phyloP scores from a whole-genome alignment of 768 basidiomycete species.

The Xerocomellus chrysenteron region DNA sequence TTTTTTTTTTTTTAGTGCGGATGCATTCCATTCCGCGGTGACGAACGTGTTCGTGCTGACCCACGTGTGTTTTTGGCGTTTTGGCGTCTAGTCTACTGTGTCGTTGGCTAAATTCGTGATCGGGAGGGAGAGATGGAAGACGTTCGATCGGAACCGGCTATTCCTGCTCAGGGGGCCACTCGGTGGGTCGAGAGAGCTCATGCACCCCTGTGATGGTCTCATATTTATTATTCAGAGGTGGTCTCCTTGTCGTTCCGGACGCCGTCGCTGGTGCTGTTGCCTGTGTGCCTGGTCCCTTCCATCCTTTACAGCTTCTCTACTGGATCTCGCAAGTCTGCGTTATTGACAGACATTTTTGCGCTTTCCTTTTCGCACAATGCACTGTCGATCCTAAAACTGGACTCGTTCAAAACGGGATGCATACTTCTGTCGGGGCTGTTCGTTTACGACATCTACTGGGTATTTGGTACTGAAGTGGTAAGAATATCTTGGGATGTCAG shows the following conservation, averaged over 20 bases:
- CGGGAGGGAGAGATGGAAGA: conserved; percentile 56
- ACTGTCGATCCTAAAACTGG: conserved; percentile 75
- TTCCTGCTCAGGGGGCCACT: conserved; percentile 45
- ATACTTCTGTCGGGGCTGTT: conserved; percentile 84
- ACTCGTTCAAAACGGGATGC: conserved; percentile 85
- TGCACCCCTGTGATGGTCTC: neutral
- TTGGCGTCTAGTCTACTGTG: conserved; percentile 43
- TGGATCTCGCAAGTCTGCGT: conserved; percentile 52
- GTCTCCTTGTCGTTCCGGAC: conserved; percentile 50
- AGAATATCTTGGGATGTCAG: conserved; percentile 29
- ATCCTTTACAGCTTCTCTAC: conserved; percentile 55
- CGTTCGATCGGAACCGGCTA: conserved; percentile 48
- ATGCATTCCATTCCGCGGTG: neutral
- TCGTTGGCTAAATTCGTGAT: conserved; percentile 48
- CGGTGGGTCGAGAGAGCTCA: conserved; percentile 35
- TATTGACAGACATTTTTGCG: conserved; percentile 72
- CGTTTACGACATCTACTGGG: conserved; percentile 95
- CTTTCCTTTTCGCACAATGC: conserved; percentile 85
- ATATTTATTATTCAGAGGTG: conserved; percentile 30
- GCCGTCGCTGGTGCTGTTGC: conserved; percentile 56
- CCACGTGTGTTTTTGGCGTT: neutral
- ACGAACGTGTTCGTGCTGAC: neutral
- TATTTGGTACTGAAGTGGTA: conserved; percentile 85
- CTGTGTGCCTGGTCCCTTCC: conserved; percentile 62
- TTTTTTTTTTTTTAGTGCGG: neutral